Percentiles rank a stretch among this genome's conserved stretches.
Conservation (phyloP, 441 rosid genomes). For the Gossypium davidsonii region DNA sequence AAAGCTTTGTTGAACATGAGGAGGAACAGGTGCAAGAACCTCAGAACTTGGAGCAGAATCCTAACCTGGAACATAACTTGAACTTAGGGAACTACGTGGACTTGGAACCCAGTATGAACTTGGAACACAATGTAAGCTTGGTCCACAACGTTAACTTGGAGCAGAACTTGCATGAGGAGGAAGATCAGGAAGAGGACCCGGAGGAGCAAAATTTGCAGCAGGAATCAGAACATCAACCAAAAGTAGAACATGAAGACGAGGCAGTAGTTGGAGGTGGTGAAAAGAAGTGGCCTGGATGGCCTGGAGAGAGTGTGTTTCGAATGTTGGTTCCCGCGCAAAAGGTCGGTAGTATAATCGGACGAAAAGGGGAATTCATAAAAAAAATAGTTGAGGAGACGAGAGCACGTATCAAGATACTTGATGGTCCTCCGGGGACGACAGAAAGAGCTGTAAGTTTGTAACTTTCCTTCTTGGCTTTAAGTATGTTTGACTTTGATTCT, state of each 20-base stretch:
- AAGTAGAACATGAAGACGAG: conserved; percentile 37
- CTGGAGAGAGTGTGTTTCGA: conserved; percentile 95
- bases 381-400: conserved; percentile 96
- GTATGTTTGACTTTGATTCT: neutral
- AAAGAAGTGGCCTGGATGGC: conserved; percentile 99
- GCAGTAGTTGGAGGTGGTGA: conserved; percentile 46
- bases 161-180: conserved; percentile 1
- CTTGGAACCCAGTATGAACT: neutral
- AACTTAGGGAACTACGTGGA: neutral
- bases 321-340: conserved; percentile 97
- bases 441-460: conserved; percentile 91
- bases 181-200: conserved; percentile 1
- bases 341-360: conserved; percentile 96
- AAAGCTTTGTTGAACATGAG: neutral
- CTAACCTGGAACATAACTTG: neutral
- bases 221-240: conserved; percentile 29
- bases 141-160: neutral
- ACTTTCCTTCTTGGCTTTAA: neutral
- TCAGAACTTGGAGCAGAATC: neutral
- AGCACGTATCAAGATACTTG: conserved; percentile 93
- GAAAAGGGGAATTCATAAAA: conserved; percentile 96
- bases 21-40: conserved; percentile 5
- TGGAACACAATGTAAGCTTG: neutral
- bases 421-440: conserved; percentile 95
- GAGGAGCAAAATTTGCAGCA: conserved; percentile 25